Conservation (phyloP, 352 stramenopile species). For the Phytophthora brassicae region DNA sequence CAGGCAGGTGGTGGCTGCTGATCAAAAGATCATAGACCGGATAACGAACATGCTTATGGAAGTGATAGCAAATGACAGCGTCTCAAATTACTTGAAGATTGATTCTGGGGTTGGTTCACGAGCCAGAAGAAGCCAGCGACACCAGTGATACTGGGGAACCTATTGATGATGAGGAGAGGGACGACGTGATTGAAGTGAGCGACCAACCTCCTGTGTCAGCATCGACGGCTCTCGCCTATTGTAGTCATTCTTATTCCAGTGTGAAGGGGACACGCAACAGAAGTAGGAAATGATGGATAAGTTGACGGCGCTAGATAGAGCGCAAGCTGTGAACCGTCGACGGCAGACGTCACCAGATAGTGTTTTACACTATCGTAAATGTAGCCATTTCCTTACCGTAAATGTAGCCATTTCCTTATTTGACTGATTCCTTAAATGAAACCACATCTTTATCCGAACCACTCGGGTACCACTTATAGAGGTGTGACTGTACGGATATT, state of each 20-base stretch:
- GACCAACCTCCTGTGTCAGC: slow-evolving; percentile 8
- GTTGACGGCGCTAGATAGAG: neutral
- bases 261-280: slow-evolving; percentile 1
- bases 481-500: no score
- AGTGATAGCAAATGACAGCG: no score
- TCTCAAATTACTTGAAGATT: slow-evolving; percentile 7
- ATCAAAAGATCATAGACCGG: no score
- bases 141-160: neutral
- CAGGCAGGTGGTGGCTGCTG: no score
- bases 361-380: no score
- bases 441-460: no score
- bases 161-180: neutral
- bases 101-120: slow-evolving; percentile 9
- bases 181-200: neutral
- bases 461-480: no score
- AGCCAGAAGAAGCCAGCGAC: slow-evolving; percentile 1
- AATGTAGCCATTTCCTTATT: no score
- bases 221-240: slow-evolving; percentile 5
- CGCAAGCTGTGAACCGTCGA: slow-evolving; percentile 1
- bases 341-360: slow-evolving; percentile 7
- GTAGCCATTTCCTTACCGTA: slow-evolving; percentile 16
- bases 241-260: slow-evolving; percentile 10
- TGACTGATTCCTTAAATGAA: slow-evolving; percentile 9
- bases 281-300: slow-evolving; percentile 11
- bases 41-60: no score